Evolutionary conservation across 495 filamentous ascomycete species (phyloP).

Genomic region (Copromyces sp.): DNA sequence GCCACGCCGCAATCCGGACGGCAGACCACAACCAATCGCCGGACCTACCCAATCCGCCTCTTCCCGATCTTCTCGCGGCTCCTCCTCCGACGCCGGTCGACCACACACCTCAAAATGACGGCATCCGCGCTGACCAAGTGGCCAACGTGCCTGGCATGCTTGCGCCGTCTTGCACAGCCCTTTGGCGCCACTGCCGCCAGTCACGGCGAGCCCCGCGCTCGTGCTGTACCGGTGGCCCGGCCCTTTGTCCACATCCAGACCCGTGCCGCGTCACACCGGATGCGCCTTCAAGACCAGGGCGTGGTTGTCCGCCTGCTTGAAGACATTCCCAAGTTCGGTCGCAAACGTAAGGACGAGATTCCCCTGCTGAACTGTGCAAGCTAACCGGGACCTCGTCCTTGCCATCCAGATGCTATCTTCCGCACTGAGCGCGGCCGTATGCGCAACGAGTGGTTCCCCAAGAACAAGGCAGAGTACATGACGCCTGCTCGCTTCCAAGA

Average conservation of each 20-base stretch:
- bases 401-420: slow-evolving; percentile 31
- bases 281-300: slow-evolving; percentile 24
- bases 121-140: slow-evolving; percentile 11
- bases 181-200: slow-evolving; percentile 5
- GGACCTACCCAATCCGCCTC: neutral
- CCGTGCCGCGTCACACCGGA: slow-evolving; percentile 18
- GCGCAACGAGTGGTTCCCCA: slow-evolving; percentile 39
- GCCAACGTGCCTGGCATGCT: slow-evolving; percentile 21
- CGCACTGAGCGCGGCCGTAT: slow-evolving; percentile 35
- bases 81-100: neutral
- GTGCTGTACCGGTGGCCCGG: neutral
- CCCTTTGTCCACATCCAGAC: slow-evolving; percentile 8
- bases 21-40: neutral
- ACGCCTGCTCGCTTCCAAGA: slow-evolving; percentile 29
- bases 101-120: slow-evolving; percentile 7
- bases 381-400: neutral
- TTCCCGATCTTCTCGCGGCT: neutral
- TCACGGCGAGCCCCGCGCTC: slow-evolving; percentile 1
- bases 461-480: slow-evolving; percentile 36
- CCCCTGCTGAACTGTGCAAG: neutral
- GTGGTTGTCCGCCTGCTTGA: slow-evolving; percentile 50
- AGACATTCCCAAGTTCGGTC: slow-evolving; percentile 51
- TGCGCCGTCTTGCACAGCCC: slow-evolving; percentile 18
- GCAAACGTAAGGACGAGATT: slow-evolving; percentile 35
- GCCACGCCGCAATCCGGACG: neutral